A percentile compares a stretch with the other conserved stretches of the same genome.
Evolutionary conservation across 768 basidiomycete species (phyloP).

Genomic region (Suillus luteus): DNA sequence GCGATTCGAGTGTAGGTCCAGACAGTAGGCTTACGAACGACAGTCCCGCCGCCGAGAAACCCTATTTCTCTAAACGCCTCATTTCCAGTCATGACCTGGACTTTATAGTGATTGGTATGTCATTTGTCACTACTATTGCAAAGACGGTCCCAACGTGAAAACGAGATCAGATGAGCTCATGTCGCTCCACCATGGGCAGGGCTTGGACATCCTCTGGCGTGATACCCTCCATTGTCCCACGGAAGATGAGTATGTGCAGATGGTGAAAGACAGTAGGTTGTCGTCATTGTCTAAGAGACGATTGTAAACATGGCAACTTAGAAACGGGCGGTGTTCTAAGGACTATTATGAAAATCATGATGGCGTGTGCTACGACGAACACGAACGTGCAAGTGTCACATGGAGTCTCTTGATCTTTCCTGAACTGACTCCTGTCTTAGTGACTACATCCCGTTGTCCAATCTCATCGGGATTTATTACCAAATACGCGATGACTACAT

Average conservation of each 20-base stretch:
- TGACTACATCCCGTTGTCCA: constrained; percentile 84
- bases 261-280: constrained; percentile 92
- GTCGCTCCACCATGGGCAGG: constrained; percentile 88
- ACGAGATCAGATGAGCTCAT: constrained; percentile 50
- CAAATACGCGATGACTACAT: constrained; percentile 93
- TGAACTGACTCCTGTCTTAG: constrained; percentile 38
- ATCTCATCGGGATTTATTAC: constrained; percentile 85
- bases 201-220: constrained; percentile 87
- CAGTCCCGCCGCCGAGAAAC: neutral
- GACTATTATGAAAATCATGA: constrained; percentile 94
- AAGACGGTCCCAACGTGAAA: neutral
- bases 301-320: constrained; percentile 29
- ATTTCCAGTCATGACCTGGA: constrained; percentile 52
- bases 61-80: constrained; percentile 19
- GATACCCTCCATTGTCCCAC: constrained; percentile 85
- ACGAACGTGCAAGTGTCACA: constrained; percentile 48
- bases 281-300: neutral
- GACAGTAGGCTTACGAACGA: neutral
- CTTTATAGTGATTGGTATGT: constrained; percentile 67
- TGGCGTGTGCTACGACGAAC: constrained; percentile 72
- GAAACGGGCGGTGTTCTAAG: constrained; percentile 91
- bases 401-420: neutral
- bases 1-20: neutral
- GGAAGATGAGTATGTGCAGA: constrained; percentile 87
- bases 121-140: neutral